Evolutionary conservation across 2,329 filamentous ascomycete species (phyloP).

Genomic region (Microdochium nivale): DNA sequence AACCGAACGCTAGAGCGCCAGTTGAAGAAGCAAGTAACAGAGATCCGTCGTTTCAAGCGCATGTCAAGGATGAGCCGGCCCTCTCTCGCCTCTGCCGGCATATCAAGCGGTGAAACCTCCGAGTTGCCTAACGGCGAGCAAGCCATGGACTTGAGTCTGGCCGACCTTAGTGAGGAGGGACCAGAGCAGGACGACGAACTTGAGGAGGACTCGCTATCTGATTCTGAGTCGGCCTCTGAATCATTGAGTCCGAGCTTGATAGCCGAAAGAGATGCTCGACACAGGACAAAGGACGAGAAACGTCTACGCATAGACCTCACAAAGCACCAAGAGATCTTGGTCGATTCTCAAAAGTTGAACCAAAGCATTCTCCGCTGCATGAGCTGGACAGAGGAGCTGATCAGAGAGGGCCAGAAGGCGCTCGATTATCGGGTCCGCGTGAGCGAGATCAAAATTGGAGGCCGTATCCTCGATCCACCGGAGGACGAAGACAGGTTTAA

Average conservation of each 20-base stretch:
- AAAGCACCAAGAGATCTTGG: constrained; percentile 80
- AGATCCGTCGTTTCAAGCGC: constrained; percentile 78
- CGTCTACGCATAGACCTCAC: constrained; percentile 76
- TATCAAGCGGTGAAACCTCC: constrained; percentile 33
- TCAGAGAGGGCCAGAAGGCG: constrained; percentile 80
- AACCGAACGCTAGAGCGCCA: constrained; percentile 89
- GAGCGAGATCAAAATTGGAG: constrained; percentile 74
- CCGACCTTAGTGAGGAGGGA: constrained; percentile 42
- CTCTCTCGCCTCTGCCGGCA: constrained; percentile 44
- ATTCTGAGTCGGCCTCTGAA: constrained; percentile 26
- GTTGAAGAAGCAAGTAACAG: constrained; percentile 81
- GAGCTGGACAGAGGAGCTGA: constrained; percentile 82
- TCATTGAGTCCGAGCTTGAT: constrained; percentile 29
- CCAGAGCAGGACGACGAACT: constrained; percentile 26
- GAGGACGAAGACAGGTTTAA: constrained; percentile 43
- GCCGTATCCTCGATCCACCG: constrained; percentile 60
- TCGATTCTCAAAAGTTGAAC: constrained; percentile 92
- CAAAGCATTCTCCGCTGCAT: constrained; percentile 86
- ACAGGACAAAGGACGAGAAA: constrained; percentile 70
- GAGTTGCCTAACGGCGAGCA: constrained; percentile 32
- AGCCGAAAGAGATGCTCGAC: constrained; percentile 34
- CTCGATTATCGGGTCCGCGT: constrained; percentile 73
- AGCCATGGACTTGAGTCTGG: constrained; percentile 34
- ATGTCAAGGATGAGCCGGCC: constrained; percentile 74
- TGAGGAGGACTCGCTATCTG: constrained; percentile 43